phyloP scores from a whole-genome alignment of 2,329 filamentous ascomycete genomes.

The Camillea tinctor region DNA sequence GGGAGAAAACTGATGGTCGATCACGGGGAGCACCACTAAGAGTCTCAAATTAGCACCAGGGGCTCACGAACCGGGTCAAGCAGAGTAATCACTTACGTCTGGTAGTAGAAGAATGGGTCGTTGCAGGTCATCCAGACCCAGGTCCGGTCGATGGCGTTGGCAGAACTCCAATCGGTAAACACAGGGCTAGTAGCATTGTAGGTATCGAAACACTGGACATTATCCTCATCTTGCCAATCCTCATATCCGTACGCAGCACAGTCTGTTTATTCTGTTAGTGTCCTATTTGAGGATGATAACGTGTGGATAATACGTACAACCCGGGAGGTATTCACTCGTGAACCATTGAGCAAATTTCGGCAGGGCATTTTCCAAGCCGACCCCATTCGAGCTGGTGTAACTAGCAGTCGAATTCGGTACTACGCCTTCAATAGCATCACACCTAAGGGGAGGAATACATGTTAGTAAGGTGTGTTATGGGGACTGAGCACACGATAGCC shows the following conservation, averaged over 20 bases:
- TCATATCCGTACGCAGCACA: constrained; percentile 48
- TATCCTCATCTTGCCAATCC: constrained; percentile 39
- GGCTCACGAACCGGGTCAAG: not conserved
- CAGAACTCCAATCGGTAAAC: constrained; percentile 48
- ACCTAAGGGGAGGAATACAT: constrained; percentile 7
- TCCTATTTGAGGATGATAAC: no score
- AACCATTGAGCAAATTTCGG: constrained; percentile 55
- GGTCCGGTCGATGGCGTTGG: constrained; percentile 48
- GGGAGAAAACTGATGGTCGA: constrained; percentile 48
- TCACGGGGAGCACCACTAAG: constrained; percentile 44
- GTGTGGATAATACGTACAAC: constrained; percentile 37
- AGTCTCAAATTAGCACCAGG: constrained; percentile 23
- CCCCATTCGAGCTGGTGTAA: constrained; percentile 41
- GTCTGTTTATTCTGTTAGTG: constrained; percentile 1
- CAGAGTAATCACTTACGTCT: constrained; percentile 39
- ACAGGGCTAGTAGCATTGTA: constrained; percentile 48
- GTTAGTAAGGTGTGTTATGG: not conserved
- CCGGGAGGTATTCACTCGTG: constrained; percentile 44
- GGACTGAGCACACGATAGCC: not conserved
- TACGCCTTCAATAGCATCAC: constrained; percentile 35
- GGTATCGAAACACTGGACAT: constrained; percentile 51
- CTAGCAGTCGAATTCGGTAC: constrained; percentile 23
- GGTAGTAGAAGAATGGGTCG: constrained; percentile 59
- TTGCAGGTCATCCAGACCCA: constrained; percentile 65
- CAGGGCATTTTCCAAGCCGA: constrained; percentile 54